Percentiles rank a stretch among this genome's conserved stretches.
Conservation (phyloP, 192 early-diverging fungal species). For the Backusella macrospora region DNA sequence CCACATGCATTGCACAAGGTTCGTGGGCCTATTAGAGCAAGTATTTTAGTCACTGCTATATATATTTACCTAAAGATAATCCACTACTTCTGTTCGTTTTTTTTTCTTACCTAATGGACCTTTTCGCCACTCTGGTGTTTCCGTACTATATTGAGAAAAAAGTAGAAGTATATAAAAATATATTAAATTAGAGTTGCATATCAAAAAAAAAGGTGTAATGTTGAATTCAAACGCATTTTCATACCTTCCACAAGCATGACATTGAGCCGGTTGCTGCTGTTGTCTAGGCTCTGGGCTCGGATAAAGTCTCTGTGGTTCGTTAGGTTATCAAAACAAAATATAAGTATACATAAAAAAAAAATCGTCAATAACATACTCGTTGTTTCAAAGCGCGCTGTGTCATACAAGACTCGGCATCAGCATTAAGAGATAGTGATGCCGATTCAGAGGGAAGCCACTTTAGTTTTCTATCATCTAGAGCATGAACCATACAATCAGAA, state of each 20-base stretch:
- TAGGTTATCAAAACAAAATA: conserved; percentile 8
- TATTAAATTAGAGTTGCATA: neutral
- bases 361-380: neutral
- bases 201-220: neutral
- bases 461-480: conserved; percentile 4
- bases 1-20: conserved; percentile 33
- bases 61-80: neutral
- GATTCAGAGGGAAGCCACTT: neutral
- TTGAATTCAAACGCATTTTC: no score
- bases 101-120: conserved; percentile 18
- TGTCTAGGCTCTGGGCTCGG: neutral
- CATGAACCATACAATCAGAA: neutral
- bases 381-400: conserved; percentile 12
- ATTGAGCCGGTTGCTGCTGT: neutral
- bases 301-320: neutral
- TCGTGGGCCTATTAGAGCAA: conserved; percentile 14
- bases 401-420: neutral
- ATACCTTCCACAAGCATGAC: conserved; percentile 29
- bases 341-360: neutral
- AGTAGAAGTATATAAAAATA: neutral
- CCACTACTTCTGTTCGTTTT: neutral
- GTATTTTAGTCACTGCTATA: neutral
- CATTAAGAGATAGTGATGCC: neutral
- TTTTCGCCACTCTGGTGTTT: conserved; percentile 30
- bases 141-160: neutral